Evolutionary conservation across 441 rosid species (phyloP).

Genomic region (Flueggea neowawraea): DNA sequence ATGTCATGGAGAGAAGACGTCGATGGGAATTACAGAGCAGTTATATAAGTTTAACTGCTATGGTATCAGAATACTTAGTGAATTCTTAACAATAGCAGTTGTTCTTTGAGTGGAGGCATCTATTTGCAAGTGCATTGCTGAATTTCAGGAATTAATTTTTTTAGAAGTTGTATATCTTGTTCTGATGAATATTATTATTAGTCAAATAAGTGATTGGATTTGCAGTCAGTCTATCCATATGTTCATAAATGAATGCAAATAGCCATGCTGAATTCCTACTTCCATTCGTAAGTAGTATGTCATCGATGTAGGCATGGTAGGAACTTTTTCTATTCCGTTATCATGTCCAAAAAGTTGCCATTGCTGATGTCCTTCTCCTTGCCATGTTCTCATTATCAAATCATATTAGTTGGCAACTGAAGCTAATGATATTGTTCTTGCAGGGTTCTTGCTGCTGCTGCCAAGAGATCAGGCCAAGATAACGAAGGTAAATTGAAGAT

Average conservation of each 20-base stretch:
- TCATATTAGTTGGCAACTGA: slow-evolving; percentile 1
- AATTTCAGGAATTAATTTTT: background rate
- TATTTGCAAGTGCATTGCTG: slow-evolving; percentile 1
- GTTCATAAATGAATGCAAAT: too few relatives aligned
- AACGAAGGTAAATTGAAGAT: slow-evolving; percentile 44
- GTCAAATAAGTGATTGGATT: background rate
- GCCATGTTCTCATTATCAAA: background rate
- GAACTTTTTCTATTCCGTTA: background rate
- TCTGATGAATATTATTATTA: slow-evolving; percentile 6
- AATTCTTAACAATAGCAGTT: background rate
- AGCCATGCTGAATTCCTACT: too few relatives aligned
- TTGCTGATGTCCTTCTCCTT: too few relatives aligned
- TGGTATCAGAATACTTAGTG: too few relatives aligned
- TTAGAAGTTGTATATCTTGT: background rate
- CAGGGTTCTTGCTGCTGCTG: slow-evolving; percentile 93
- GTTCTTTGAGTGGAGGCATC: background rate
- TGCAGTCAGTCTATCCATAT: too few relatives aligned
- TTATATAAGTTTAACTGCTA: slow-evolving; percentile 18
- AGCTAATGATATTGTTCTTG: slow-evolving; percentile 19
- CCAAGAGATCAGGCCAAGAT: slow-evolving; percentile 58
- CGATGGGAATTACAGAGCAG: slow-evolving; percentile 48
- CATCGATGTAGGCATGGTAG: too few relatives aligned
- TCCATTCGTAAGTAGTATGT: too few relatives aligned
- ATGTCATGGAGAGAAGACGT: slow-evolving; percentile 51
- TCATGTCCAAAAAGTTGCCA: too few relatives aligned